Evolutionary conservation across 371 early-diverging fungal genomes (phyloP), one percentile per base, ranked within the genome.

Genomic region (Funneliformis caledonium): DNA sequence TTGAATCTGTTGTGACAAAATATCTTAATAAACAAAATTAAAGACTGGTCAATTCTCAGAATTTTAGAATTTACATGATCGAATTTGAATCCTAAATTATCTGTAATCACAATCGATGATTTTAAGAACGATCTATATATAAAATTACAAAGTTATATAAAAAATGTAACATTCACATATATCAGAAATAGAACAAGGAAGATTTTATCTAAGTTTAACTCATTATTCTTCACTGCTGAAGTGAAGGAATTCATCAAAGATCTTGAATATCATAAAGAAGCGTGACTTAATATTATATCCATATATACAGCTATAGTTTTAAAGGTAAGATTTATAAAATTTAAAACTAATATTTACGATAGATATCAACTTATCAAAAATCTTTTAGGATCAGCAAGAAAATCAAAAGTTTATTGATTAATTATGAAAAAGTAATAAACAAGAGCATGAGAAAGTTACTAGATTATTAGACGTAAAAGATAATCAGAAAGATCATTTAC

Each of bases 311-410:
- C n/a, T 26, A 72, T 50, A 47, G 72, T 43, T 42, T 68, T 68
- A 68, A 68, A 43, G 74, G 59, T 74, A 74, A 74, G n/a, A 7
- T 74, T 74, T 22, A 56, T 4, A 37, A 74, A 56, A 59, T 42
- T 59, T 42, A 31, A 50, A 74, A 56, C 3, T 9, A 52, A 59
- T 31, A 33, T 74, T 37, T 11, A 60, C 19, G 42, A 75, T 75
- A 52, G 60, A 73, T 43, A 72, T 75, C 19, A 16, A 75, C 19
- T 75, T 42, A 75, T 33, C 60, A 75, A 75, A 19, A 75, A 60
- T 59, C 60, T 75, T 75, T 75, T 67, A 72, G 26, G 52, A 72
- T 52, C 52, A 72, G 52, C 52, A 72, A 72, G 48, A 72, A 72
- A 72, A 72, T 1, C 26, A 72, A 19, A 72, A 31, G 59, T 0